Base-by-base conservation (phyloP, 208 protist genomes). In the Endotrypanum monterogeii region DNA sequence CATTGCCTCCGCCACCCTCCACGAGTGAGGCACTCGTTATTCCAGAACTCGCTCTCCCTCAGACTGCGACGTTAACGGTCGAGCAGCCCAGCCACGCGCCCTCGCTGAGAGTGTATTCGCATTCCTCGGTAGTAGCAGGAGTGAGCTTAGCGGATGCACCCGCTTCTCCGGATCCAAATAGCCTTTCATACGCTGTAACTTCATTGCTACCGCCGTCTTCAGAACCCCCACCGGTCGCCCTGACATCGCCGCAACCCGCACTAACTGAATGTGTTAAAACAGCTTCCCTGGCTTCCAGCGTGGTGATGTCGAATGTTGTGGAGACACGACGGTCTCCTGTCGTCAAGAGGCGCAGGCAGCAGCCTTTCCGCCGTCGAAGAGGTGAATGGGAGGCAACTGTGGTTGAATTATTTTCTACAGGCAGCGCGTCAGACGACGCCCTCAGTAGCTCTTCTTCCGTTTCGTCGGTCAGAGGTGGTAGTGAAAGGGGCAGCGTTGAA, bases 331-430 rank as follows among this genome's bases (percentile, higher is more conserved):
- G 14, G 20, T 28, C 62, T 23, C 41, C 25, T 37, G 41, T 7
- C 41, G 35, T 25, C 4, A 12, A 48, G 3, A 51, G 30, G n/a
- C n/a, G n/a, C 28, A 25, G 16, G 2, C 20, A 25, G 14, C 25
- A 57, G 25, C 32, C 7, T 30, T 30, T 57, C 2, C 28, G 60
- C 6, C 61, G 50, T 0, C 51, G 30, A 14, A 28, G 46, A 14
- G n/a, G 61, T 12, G 48, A 5, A 6, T 30, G 66, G 25, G 69
- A 80, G 30, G 2, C 18, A 3, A 32, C 25, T 18, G 54, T 60
- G 30, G n/a, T 37, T 3, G 39, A 66, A 6, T 44, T 80, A 2
- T 66, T 74, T 18, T 57, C 69, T 8, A 57, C 60, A 28, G 41
- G 60, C 1, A 57, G 23, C 5, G 18, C 32, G 2, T 30, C 25